Base-by-base conservation (phyloP, 2,329 filamentous ascomycete genomes). In the Herpotrichia juniperi region DNA sequence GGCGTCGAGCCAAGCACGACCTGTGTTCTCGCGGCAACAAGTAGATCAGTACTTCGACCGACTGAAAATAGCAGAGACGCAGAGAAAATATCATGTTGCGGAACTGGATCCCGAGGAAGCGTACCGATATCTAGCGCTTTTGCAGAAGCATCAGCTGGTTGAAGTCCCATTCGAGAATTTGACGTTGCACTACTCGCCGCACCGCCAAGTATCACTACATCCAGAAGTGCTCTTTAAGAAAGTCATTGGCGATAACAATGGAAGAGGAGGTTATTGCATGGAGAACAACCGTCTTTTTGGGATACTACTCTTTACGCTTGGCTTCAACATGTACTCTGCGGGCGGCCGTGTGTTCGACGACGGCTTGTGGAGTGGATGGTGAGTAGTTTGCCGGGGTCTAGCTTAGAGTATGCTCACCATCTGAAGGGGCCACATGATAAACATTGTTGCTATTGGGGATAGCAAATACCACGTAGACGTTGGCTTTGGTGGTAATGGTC, bases 241-340 rank as follows among this genome's bases (percentile, higher is more conserved):
- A 62, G 75, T 86, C 42, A 74, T 86, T 28, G 78, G 81, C 1
- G 73, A 74, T 40, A 68, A 78, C 32, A 72, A 71, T 42, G 75
- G 76, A 4, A 67, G 81, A 26, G 83, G 84, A 22, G 84, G 84
- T 1, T 85, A 85, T 54, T 86, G 83, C 63, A 84, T 86, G 81
- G 83, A 86, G 66, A 83, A 80, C 56, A 84, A 84, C 40, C 68
- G 71, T 3, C 68, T 86, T 26, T 80, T 86, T 53, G 78, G 75
- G 6, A 77, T 75, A 3, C 69, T 85, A 11, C 62, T 86, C 40
- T 72, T 76, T 35, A 80, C 76, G 1, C 61, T 86, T 30, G 83
- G 82, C 0, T 86, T 79, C 57, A 67, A 66, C 19, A 52, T 79
- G 14, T 74, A 72, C 40, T 71, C 72, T 30, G 74, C 68, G 12